Conservation (phyloP, 2,329 filamentous ascomycete genomes). For the Colletotrichum viniferum region DNA sequence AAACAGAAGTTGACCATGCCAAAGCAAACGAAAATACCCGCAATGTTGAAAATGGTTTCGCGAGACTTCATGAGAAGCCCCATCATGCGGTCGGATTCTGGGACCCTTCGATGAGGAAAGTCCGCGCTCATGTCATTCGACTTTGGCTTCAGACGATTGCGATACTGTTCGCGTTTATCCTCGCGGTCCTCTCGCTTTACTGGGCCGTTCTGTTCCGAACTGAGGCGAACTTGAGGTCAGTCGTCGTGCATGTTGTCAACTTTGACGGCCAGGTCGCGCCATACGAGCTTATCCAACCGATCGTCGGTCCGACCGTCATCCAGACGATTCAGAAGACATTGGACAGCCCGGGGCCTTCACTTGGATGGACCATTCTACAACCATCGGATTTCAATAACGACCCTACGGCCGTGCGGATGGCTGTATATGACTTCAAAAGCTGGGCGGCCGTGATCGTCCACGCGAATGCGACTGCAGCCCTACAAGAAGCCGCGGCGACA, state of each 20-base stretch:
- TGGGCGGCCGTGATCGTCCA: conserved; percentile 69
- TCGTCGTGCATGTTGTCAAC: conserved; percentile 65
- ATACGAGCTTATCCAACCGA: conserved; percentile 49
- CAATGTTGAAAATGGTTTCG: neutral
- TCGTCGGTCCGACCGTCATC: conserved; percentile 62
- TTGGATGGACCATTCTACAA: conserved; percentile 55
- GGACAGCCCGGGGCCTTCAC: conserved; percentile 37
- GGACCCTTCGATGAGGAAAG: conserved; percentile 36
- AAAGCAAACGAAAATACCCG: neutral
- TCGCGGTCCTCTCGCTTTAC: conserved; percentile 62
- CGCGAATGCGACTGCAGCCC: conserved; percentile 62
- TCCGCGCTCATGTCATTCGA: conserved; percentile 28
- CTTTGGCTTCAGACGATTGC: conserved; percentile 31
- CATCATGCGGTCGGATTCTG: conserved; percentile 48
- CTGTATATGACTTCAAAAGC: conserved; percentile 61
- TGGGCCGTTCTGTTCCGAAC: conserved; percentile 62
- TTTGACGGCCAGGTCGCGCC: conserved; percentile 63
- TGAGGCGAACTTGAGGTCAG: conserved; percentile 48
- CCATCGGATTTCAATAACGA: conserved; percentile 60
- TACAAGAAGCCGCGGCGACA: conserved; percentile 56
- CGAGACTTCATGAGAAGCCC: neutral
- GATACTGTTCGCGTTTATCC: conserved; percentile 58
- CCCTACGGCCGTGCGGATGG: conserved; percentile 58
- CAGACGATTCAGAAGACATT: conserved; percentile 48
- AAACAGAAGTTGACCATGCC: neutral